Conservation (phyloP, 176 grass and related monocot genomes). For the Lolium perenne region DNA sequence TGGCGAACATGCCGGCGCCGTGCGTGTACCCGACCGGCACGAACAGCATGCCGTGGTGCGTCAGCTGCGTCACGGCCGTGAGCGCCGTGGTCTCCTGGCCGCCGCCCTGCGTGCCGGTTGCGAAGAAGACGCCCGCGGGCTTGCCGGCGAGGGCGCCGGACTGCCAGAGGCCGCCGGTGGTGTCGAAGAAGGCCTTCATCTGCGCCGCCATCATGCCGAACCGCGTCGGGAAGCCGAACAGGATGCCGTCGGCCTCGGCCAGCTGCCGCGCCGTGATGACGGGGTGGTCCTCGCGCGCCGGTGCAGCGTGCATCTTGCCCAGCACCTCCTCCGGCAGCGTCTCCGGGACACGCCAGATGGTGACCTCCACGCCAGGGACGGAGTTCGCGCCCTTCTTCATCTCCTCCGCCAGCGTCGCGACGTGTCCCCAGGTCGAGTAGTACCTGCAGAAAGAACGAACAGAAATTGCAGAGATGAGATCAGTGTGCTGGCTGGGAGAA, state of each 20-base stretch:
- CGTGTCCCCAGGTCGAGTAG: slow-evolving; percentile 28
- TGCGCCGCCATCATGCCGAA: slow-evolving; percentile 69
- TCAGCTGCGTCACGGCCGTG: slow-evolving; percentile 22
- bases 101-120: slow-evolving; percentile 82
- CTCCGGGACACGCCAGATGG: slow-evolving; percentile 26
- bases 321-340: slow-evolving; percentile 24
- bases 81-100: slow-evolving; percentile 75
- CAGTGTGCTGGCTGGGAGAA: background rate
- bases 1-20: slow-evolving; percentile 23
- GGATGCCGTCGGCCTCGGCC: slow-evolving; percentile 16
- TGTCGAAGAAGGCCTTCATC: slow-evolving; percentile 69
- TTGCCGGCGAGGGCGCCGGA: slow-evolving; percentile 59
- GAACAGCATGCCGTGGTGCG: slow-evolving; percentile 32
- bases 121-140: slow-evolving; percentile 81
- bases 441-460: background rate
- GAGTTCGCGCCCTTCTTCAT: slow-evolving; percentile 16
- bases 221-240: slow-evolving; percentile 24
- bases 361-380: background rate
- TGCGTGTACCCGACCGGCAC: slow-evolving; percentile 29
- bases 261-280: slow-evolving; percentile 21
- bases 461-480: background rate
- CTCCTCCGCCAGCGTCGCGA: slow-evolving; percentile 13
- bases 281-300: slow-evolving; percentile 20
- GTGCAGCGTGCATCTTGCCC: slow-evolving; percentile 22
- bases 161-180: slow-evolving; percentile 64